phyloP scores from a whole-genome alignment of 345 rosid genomes.

The Ricinus communis region DNA sequence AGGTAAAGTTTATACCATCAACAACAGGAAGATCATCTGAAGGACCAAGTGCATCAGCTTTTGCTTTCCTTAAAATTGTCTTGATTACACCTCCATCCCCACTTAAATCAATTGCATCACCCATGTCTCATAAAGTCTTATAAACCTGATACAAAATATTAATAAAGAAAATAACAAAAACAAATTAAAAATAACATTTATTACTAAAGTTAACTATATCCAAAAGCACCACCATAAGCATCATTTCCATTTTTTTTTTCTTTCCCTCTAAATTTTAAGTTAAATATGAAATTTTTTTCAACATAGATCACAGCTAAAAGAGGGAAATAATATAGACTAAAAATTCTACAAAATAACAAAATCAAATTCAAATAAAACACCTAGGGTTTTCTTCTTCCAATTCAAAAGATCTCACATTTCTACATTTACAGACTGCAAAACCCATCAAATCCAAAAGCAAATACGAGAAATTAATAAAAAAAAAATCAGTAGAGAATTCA shows the following conservation, averaged over 20 bases:
- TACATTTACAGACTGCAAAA: neutral
- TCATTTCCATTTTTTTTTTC: too few relatives aligned
- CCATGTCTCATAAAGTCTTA: conserved; percentile 42
- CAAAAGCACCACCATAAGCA: too few relatives aligned
- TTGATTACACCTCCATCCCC: conserved; percentile 86
- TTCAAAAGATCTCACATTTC: neutral
- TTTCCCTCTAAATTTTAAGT: too few relatives aligned
- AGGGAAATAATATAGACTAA: neutral
- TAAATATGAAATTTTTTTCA: neutral
- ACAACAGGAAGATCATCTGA: conserved; percentile 82
- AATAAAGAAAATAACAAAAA: conserved; percentile 6
- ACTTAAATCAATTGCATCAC: conserved; percentile 59
- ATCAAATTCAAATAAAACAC: neutral
- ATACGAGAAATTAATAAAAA: too few relatives aligned
- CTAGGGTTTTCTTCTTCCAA: neutral
- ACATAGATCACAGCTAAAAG: neutral
- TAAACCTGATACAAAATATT: conserved; percentile 4
- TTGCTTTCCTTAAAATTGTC: conserved; percentile 58
- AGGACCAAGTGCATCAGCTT: conserved; percentile 60
- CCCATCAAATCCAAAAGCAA: neutral
- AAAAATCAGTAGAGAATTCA: too few relatives aligned
- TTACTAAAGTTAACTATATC: too few relatives aligned
- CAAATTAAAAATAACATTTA: neutral
- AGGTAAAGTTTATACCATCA: conserved; percentile 48
- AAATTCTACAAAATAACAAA: neutral